Conservation (phyloP, 2,329 filamentous ascomycete genomes). For the Sphaerostilbella broomeana region DNA sequence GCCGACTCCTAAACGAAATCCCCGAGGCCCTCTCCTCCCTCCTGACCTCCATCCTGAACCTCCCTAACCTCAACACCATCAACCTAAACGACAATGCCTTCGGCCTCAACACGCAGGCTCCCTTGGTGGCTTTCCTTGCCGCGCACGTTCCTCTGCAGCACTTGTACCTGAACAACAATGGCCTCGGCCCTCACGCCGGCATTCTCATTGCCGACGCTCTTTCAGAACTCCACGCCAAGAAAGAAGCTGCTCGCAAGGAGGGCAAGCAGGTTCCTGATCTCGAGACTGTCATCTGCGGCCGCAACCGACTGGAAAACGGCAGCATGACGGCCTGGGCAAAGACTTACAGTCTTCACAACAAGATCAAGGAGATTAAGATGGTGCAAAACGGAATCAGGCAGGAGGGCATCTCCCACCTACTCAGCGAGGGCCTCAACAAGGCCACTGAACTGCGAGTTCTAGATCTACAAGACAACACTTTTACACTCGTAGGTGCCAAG, state of each 20-base stretch:
- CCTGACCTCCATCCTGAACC: conserved; percentile 77
- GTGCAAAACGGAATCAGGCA: conserved; percentile 96
- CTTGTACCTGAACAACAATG: conserved; percentile 97
- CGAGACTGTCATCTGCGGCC: conserved; percentile 94
- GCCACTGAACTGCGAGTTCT: conserved; percentile 64
- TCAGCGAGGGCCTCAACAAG: conserved; percentile 70
- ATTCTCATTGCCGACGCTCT: conserved; percentile 85
- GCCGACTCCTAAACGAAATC: conserved; percentile 86
- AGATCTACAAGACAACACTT: conserved; percentile 97
- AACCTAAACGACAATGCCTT: conserved; percentile 98
- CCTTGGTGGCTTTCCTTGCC: conserved; percentile 84
- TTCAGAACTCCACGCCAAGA: conserved; percentile 73
- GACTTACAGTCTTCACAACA: conserved; percentile 73
- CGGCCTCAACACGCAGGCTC: conserved; percentile 88
- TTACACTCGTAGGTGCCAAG: conserved; percentile 72
- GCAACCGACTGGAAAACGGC: conserved; percentile 91
- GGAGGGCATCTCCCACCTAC: conserved; percentile 78
- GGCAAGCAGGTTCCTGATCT: conserved; percentile 71
- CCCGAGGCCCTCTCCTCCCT: conserved; percentile 81
- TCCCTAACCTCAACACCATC: conserved; percentile 80
- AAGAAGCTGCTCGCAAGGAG: conserved; percentile 66
- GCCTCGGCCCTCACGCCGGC: conserved; percentile 85
- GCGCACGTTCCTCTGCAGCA: conserved; percentile 86
- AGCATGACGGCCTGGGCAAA: conserved; percentile 95
- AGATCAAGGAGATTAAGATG: conserved; percentile 87